A percentile compares a stretch with the other conserved stretches of the same genome.
Evolutionary conservation across 106 monocot genomes (phyloP).

Genomic region (Acorus gramineus): DNA sequence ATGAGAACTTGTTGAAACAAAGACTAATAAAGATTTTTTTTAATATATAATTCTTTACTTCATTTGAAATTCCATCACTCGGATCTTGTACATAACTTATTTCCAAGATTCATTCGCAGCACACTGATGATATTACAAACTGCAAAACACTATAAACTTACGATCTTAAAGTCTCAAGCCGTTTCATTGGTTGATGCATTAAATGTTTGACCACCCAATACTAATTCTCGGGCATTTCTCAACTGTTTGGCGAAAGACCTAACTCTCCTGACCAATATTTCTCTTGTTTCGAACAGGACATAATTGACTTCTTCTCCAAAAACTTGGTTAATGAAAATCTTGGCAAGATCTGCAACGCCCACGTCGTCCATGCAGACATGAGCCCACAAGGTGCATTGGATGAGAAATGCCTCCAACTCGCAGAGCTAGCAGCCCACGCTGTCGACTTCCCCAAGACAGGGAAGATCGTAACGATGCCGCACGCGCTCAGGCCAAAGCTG

Average conservation of each 20-base stretch:
- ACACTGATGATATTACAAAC: too few relatives aligned
- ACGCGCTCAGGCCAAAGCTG: constrained; percentile 45
- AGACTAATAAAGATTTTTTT: too few relatives aligned
- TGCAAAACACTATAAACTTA: background rate
- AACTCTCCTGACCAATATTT: background rate
- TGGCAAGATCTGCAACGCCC: constrained; percentile 81
- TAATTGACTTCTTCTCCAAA: constrained; percentile 67
- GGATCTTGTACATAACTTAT: too few relatives aligned
- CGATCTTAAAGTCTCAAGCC: background rate
- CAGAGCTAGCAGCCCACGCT: constrained; percentile 64
- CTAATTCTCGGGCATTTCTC: too few relatives aligned
- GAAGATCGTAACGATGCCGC: constrained; percentile 39
- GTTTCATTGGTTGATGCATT: too few relatives aligned
- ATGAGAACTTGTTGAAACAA: too few relatives aligned
- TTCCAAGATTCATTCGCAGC: too few relatives aligned
- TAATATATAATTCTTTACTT: too few relatives aligned
- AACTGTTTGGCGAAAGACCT: background rate
- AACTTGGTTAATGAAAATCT: constrained; percentile 76
- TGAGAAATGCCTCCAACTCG: constrained; percentile 69
- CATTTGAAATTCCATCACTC: too few relatives aligned
- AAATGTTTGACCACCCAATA: too few relatives aligned
- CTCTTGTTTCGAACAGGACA: constrained; percentile 42
- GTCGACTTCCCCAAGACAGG: constrained; percentile 98
- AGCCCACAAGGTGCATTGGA: constrained; percentile 67
- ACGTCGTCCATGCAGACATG: constrained; percentile 83